Conservation (phyloP, 1,284 basidiomycete genomes). For the Trichosporon sp. region DNA sequence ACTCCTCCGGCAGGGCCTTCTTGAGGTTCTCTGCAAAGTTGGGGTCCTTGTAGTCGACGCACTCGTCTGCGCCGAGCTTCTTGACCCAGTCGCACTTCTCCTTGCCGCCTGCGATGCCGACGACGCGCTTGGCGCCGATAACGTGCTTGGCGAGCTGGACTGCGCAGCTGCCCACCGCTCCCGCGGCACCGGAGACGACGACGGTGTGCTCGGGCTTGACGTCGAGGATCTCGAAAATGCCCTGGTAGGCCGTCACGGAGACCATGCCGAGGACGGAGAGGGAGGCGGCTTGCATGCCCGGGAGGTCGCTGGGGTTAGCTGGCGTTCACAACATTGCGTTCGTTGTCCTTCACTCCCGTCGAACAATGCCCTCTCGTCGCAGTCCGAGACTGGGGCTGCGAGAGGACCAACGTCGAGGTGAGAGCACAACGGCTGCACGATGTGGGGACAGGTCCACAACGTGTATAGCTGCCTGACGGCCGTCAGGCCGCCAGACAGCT, state of each 20-base stretch:
- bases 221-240: conserved; percentile 40
- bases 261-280: conserved; percentile 34
- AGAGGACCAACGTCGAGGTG: too few relatives aligned
- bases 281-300: conserved; percentile 18
- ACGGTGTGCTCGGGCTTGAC: conserved; percentile 44
- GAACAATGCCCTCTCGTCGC: too few relatives aligned
- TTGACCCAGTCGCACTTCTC: conserved; percentile 52
- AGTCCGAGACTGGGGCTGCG: too few relatives aligned
- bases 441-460: too few relatives aligned
- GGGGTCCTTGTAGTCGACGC: conserved; percentile 51
- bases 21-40: conserved; percentile 28
- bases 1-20: conserved; percentile 33
- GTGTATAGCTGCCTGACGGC: too few relatives aligned
- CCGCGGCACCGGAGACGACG: conserved; percentile 27
- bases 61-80: conserved; percentile 50
- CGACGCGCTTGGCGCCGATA: conserved; percentile 49
- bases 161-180: conserved; percentile 35
- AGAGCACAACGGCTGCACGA: too few relatives aligned
- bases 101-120: conserved; percentile 52
- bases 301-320: conserved; percentile 10
- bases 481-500: too few relatives aligned
- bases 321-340: too few relatives aligned
- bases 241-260: conserved; percentile 40
- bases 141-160: conserved; percentile 47
- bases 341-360: too few relatives aligned